These are phyloP conservation scores for Periconia digitata DNA, from an alignment of 2,329 filamentous ascomycete species.

Conservation along the genomic window DNA sequence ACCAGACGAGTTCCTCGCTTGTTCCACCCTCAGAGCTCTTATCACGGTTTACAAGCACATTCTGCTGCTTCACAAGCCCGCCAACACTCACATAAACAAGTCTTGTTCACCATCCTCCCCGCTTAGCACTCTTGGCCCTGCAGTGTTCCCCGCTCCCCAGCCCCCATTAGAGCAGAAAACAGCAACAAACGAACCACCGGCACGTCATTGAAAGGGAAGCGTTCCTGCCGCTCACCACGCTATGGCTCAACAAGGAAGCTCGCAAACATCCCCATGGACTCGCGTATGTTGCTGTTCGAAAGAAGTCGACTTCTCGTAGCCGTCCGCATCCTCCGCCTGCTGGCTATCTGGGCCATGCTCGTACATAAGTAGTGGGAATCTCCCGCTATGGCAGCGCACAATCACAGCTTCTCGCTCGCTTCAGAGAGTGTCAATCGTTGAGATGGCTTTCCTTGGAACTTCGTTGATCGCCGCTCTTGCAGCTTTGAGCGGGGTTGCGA, in stretches of 20 bases:
- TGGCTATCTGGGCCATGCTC: neutral
- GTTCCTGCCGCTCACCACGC: slow-evolving; percentile 3
- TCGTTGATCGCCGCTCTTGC: slow-evolving; percentile 17
- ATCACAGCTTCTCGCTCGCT: neutral
- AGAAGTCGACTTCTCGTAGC: neutral
- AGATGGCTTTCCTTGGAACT: slow-evolving; percentile 12
- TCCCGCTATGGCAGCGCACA: neutral
- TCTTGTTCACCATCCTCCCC: neutral
- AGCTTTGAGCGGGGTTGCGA: slow-evolving; percentile 12
- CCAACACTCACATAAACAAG: neutral
- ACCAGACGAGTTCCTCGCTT: too few species aligned
- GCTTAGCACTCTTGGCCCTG: slow-evolving; percentile 4
- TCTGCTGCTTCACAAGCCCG: neutral
- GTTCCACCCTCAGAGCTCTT: too few species aligned
- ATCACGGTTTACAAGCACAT: too few species aligned
- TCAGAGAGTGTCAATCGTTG: neutral
- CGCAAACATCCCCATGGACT: neutral
- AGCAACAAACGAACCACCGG: neutral
- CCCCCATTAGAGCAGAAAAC: too few species aligned
- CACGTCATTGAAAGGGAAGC: slow-evolving; percentile 3
- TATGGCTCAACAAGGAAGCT: slow-evolving; percentile 8
- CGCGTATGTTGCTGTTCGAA: neutral
- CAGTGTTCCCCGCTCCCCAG: slow-evolving; percentile 1
- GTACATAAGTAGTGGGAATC: neutral
- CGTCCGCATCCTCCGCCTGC: neutral